These are phyloP conservation scores for Pseudocercospora vitis DNA, from an alignment of 2,329 filamentous ascomycete species.

Conservation along the genomic window DNA sequence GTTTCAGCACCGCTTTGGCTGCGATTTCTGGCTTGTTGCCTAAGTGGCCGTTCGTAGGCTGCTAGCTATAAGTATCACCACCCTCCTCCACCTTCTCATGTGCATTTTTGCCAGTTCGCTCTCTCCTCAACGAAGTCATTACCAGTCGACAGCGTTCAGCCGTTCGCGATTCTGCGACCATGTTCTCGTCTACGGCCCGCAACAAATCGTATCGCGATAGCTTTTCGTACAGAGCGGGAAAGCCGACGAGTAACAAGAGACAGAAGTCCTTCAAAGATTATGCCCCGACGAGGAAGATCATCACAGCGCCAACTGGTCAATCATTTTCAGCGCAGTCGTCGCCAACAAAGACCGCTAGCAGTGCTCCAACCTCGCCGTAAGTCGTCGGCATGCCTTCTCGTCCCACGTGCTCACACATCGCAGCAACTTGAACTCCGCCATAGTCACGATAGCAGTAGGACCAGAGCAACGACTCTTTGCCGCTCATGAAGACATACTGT, in stretches of 20 bases:
- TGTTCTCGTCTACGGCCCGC: slow-evolving; percentile 33
- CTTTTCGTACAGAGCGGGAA: slow-evolving; percentile 36
- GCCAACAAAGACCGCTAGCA: slow-evolving; percentile 29
- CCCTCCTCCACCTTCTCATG: slow-evolving; percentile 24
- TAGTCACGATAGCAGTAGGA: slow-evolving; percentile 83
- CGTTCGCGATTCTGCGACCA: slow-evolving; percentile 14
- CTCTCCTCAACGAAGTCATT: slow-evolving; percentile 3
- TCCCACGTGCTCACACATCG: slow-evolving; percentile 9
- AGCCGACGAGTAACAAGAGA: slow-evolving; percentile 37
- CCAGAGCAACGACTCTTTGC: slow-evolving; percentile 73
- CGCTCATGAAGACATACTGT: slow-evolving; percentile 83
- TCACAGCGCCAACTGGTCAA: slow-evolving; percentile 27
- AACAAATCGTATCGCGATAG: slow-evolving; percentile 38
- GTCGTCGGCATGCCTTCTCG: slow-evolving; percentile 8
- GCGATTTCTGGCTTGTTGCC: slow-evolving; percentile 24
- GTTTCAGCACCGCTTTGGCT: slow-evolving; percentile 16
- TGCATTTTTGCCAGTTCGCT: slow-evolving; percentile 14
- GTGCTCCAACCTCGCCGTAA: slow-evolving; percentile 37
- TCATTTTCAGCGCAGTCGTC: slow-evolving; percentile 31
- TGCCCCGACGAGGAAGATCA: slow-evolving; percentile 29
- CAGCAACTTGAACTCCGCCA: slow-evolving; percentile 56
- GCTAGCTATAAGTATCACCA: slow-evolving; percentile 27
- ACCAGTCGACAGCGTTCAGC: not conserved
- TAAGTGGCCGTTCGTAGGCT: slow-evolving; percentile 15
- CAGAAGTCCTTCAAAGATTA: slow-evolving; percentile 39